Evolutionary conservation across 164 flowering plant genomes (phyloP), one percentile per base, ranked within the genome.

Genomic region (Liriodendron chinense): DNA sequence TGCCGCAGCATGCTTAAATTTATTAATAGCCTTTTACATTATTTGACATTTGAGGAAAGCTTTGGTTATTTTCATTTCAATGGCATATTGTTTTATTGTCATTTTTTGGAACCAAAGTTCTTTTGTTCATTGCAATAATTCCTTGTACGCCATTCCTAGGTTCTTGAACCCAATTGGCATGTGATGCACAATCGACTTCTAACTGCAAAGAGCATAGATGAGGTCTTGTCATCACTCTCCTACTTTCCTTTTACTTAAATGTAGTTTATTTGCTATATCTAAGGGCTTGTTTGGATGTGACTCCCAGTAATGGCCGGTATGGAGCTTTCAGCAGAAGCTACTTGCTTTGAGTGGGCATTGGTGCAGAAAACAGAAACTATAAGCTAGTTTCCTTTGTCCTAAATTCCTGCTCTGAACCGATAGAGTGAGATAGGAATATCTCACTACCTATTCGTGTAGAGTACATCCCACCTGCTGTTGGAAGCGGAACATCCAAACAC

Each of bases 111-210:
- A n/a, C 67, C 28, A 64, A 21, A 64, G 34, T 64, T 21, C 34
- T 28, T 64, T 64, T 64, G 67, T 64, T 20, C 10, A 21, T 64
- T 64, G 67, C 66, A 64, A 7, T 64, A 25, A 21, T 10, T 21
- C 26, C 66, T 9, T 64, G 28, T 2, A 7, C 13, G 24, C 12
- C 10, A 64, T 64, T 28, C 34, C 3, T 28, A 94, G 98, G 99
- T 96, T 84, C 86, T 96, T 74, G 99, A 96, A 83, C 98, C 98
- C 53, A 94, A 94, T 82, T 96, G 98, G 98, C 98, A 94, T 76
- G 83, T 89, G 76, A 90, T 96, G 98, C 90, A 89, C 69, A 80
- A 78, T 80, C 86, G 90, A 80, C 89, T 96, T 83, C 92, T 86
- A 77, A 85, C 85, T 68, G 97, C 96, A 73, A 94, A 89, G 83